phyloP scores from a whole-genome alignment of 305 asterid genomes.

The Ilex paraguariensis region DNA sequence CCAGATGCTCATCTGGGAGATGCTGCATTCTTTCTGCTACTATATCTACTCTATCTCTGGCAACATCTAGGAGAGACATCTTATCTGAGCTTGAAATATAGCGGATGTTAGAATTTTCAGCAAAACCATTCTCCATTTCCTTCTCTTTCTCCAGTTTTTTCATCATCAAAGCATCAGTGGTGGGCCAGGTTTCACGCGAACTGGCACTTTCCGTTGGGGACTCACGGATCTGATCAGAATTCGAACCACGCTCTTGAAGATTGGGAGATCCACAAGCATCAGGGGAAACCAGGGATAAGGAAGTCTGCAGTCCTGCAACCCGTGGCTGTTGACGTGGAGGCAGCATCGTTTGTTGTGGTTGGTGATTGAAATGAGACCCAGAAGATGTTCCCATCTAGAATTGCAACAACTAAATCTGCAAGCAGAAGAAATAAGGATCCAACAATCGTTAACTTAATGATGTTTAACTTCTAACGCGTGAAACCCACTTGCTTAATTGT shows the following conservation, averaged over 20 bases:
- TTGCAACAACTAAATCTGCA: background rate
- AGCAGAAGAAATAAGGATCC: too few species aligned
- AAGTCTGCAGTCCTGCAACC: conserved; percentile 71
- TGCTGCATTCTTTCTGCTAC: conserved; percentile 79
- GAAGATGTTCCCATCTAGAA: conserved; percentile 60
- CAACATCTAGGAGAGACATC: conserved; percentile 69
- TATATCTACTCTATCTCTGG: conserved; percentile 65
- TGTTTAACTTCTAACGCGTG: too few species aligned
- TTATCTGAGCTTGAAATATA: conserved; percentile 60
- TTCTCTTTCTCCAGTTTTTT: conserved; percentile 61
- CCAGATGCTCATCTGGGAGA: conserved; percentile 76
- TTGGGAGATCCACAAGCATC: conserved; percentile 83
- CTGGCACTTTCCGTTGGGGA: conserved; percentile 96
- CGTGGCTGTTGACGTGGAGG: conserved; percentile 93
- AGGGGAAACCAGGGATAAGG: conserved; percentile 66
- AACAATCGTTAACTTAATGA: too few species aligned
- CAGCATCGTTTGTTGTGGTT: conserved; percentile 54
- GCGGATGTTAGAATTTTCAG: conserved; percentile 70
- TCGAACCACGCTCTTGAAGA: conserved; percentile 73
- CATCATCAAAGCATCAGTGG: conserved; percentile 55
- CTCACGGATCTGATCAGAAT: conserved; percentile 71
- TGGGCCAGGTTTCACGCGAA: conserved; percentile 92
- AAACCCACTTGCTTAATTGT: too few species aligned
- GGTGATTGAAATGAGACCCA: conserved; percentile 68
- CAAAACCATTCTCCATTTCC: conserved; percentile 56